Percentiles rank a stretch among this genome's conserved stretches.
Evolutionary conservation across 2,329 filamentous ascomycete genomes (phyloP).

Genomic region (Elsinoe necatrix): DNA sequence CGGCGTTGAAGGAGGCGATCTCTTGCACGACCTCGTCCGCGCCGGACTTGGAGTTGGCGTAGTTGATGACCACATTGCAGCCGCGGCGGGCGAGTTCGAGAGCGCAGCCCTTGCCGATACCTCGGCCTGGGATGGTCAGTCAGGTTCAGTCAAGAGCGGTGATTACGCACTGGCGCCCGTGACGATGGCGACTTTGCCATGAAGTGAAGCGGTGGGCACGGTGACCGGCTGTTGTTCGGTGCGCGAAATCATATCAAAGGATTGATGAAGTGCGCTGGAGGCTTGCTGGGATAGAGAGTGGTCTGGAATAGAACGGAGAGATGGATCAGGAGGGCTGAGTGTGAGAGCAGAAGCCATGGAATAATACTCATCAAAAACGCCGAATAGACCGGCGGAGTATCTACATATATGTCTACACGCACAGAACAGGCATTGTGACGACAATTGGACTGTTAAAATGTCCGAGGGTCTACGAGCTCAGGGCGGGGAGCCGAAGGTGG

Average conservation of each 20-base stretch:
- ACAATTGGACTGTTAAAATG: not conserved
- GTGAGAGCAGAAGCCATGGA: slow-evolving; percentile 3
- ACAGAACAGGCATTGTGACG: not conserved
- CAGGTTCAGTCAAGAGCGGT: not conserved
- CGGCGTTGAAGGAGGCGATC: slow-evolving; percentile 39
- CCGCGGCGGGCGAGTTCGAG: slow-evolving; percentile 59
- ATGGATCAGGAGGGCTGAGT: not conserved
- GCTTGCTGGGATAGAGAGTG: not conserved
- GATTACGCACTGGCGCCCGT: slow-evolving; percentile 42
- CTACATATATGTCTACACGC: slow-evolving; percentile 3
- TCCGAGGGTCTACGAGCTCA: slow-evolving; percentile 5
- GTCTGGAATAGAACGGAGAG: not conserved
- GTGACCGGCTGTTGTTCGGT: slow-evolving; percentile 22
- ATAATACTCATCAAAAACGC: not conserved
- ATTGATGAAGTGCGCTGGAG: not conserved
- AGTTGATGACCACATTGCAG: slow-evolving; percentile 57
- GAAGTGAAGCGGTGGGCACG: slow-evolving; percentile 42
- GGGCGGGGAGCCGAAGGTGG: slow-evolving; percentile 11
- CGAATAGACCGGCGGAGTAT: not conserved
- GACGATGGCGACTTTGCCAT: slow-evolving; percentile 50
- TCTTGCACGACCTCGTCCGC: slow-evolving; percentile 42
- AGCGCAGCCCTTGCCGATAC: slow-evolving; percentile 59
- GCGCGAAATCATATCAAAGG: slow-evolving; percentile 8
- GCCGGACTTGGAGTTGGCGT: slow-evolving; percentile 46
- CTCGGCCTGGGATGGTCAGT: slow-evolving; percentile 43